These are phyloP conservation scores for Colletotrichum phormii DNA, from an alignment of 2,329 filamentous ascomycete species.

Conservation along the genomic window DNA sequence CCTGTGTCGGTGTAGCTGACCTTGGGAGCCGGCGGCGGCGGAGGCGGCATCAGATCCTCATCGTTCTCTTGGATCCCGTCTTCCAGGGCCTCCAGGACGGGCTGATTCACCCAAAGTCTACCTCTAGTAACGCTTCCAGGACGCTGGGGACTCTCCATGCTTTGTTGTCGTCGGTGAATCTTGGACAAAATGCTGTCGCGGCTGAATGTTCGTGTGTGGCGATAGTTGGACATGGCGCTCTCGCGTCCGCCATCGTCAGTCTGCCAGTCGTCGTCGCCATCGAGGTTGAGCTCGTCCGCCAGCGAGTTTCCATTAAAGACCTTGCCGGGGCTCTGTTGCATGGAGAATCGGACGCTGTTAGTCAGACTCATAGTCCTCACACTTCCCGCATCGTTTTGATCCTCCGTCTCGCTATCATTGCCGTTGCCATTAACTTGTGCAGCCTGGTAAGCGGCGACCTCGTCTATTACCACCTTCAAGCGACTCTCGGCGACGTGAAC, in stretches of 20 bases:
- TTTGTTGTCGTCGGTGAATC: conserved; percentile 67
- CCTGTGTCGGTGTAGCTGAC: conserved; percentile 78
- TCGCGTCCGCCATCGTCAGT: conserved; percentile 79
- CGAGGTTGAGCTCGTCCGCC: conserved; percentile 91
- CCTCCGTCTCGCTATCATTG: conserved; percentile 70
- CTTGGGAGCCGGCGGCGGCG: conserved; percentile 48
- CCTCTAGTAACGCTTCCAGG: conserved; percentile 66
- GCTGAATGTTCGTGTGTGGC: conserved; percentile 66
- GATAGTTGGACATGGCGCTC: conserved; percentile 65
- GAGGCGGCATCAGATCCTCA: conserved; percentile 45
- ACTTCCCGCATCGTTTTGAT: conserved; percentile 76
- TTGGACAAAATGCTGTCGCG: conserved; percentile 66
- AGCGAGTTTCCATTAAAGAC: conserved; percentile 76
- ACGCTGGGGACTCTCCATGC: conserved; percentile 68
- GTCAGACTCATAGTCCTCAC: conserved; percentile 79
- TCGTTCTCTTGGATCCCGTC: conserved; percentile 63
- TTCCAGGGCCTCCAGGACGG: conserved; percentile 67
- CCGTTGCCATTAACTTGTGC: conserved; percentile 56
- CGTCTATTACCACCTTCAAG: conserved; percentile 85
- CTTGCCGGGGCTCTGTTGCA: conserved; percentile 68
- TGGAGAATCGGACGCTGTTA: conserved; percentile 79
- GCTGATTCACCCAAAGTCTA: conserved; percentile 63
- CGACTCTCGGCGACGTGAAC: conserved; percentile 91
- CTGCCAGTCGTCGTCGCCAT: conserved; percentile 79
- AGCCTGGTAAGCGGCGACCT: conserved; percentile 79